Evolutionary conservation across 768 basidiomycete species (phyloP), one percentile per base, ranked within the genome.

Genomic region (Agaricus blazei): DNA sequence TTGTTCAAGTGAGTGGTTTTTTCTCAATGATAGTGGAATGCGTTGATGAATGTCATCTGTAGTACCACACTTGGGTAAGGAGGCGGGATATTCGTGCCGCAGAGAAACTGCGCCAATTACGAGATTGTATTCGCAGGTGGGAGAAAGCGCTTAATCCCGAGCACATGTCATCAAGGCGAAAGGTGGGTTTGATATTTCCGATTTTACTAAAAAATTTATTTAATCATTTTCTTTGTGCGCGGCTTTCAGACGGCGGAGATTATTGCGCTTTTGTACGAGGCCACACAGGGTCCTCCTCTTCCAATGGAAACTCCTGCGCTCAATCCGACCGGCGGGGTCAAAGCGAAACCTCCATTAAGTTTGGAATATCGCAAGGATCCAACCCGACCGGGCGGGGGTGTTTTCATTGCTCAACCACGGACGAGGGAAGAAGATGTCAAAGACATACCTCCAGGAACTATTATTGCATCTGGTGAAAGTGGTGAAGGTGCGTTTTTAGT

Each of bases 11-110:
- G 65, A 43, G 77, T 69, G 19, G 23, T 58, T 45, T 19, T 19
- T 14, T 52, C 51, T 38, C 23, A 26, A n/a, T 43, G 23, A 29
- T 31, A 65, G 54, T 45, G 51, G 14, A 26, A 48, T 48, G 40
- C 48, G 48, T 44, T 61, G 41, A 54, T 42, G 49, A 51, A 48
- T 48, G 58, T 41, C 9, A 51, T 41, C 34, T 38, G 38, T 62
- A 95, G 92, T 97, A 97, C 63, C 95, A 98, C 64, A 95, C 93
- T 0, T 97, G 88, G 83, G 92, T 90, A 3, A 78, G 93, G 47
- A 76, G 93, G 44, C 82, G 87, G 63, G 93, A 96, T 63, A 70
- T 76, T 3, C 81, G 83, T 5, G 91, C 93, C 4, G 82, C 85
- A 53, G 75, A 75, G 15, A 88, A 88, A 61, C 75, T 98, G 52